These are phyloP conservation scores for Auricularia sp. DNA, from an alignment of 768 basidiomycete genomes.

Conservation along the genomic window DNA sequence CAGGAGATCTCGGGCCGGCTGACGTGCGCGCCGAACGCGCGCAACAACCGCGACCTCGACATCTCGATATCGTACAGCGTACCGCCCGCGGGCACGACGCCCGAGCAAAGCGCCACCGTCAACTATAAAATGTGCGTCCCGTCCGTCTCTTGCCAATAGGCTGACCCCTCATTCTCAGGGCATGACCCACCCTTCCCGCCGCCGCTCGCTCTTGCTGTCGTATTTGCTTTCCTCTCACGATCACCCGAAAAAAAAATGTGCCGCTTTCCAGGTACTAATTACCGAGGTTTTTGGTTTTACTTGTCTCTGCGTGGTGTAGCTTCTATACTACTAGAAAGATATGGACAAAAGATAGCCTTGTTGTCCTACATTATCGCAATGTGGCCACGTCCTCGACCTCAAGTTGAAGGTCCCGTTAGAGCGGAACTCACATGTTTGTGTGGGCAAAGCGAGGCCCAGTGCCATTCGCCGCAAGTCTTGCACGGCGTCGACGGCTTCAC, in stretches of 20 bases:
- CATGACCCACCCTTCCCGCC: conserved; percentile 28
- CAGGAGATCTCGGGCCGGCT: conserved; percentile 66
- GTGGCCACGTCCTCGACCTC: too few species aligned
- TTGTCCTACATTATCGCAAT: too few species aligned
- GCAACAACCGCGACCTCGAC: conserved; percentile 93
- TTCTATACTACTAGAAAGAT: too few species aligned
- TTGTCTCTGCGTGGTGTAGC: too few species aligned
- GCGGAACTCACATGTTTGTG: background rate
- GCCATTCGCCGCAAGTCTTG: background rate
- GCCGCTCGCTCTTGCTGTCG: too few species aligned
- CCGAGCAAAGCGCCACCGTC: conserved; percentile 22
- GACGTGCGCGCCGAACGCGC: conserved; percentile 75
- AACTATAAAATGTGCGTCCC: conserved; percentile 80
- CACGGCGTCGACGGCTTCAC: background rate
- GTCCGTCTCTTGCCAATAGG: conserved; percentile 1
- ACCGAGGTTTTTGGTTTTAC: too few species aligned
- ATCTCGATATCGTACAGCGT: conserved; percentile 69
- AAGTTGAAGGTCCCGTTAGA: too few species aligned
- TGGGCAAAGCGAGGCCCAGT: background rate
- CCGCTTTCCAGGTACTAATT: too few species aligned
- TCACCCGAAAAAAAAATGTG: too few species aligned
- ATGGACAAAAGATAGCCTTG: too few species aligned
- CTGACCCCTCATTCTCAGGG: conserved; percentile 44
- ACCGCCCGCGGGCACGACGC: conserved; percentile 17
- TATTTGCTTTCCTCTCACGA: too few species aligned